These are phyloP conservation scores for Rhodotorula taiwanensis DNA, from an alignment of 768 basidiomycete species.

Conservation along the genomic window DNA sequence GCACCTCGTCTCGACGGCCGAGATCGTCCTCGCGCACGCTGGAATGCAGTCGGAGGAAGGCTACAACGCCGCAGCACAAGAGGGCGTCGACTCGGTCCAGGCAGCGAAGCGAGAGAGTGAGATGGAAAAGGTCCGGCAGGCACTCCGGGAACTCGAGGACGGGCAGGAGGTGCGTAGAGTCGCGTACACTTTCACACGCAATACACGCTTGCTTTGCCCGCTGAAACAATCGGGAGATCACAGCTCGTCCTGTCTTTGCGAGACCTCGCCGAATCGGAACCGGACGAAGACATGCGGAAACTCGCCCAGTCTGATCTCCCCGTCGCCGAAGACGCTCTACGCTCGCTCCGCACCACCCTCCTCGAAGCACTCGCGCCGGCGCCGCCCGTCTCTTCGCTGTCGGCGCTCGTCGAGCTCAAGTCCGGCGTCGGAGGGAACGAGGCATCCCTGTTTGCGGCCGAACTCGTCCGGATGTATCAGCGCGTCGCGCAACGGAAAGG, in stretches of 20 bases:
- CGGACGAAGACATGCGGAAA: constrained; percentile 66
- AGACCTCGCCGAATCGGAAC: constrained; percentile 49
- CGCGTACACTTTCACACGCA: not conserved
- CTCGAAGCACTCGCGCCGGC: constrained; percentile 25
- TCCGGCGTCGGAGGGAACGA: constrained; percentile 90
- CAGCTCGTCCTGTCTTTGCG: constrained; percentile 26
- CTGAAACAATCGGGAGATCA: too few relatives aligned
- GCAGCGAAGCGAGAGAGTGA: constrained; percentile 4
- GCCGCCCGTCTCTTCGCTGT: constrained; percentile 39
- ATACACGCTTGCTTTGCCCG: too few relatives aligned
- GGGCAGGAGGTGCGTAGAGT: constrained; percentile 11
- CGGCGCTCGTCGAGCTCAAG: constrained; percentile 82
- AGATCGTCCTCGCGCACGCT: too few relatives aligned
- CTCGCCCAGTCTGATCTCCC: constrained; percentile 51
- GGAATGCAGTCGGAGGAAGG: not conserved
- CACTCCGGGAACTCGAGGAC: constrained; percentile 9
- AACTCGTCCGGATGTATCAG: constrained; percentile 74
- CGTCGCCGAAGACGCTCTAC: constrained; percentile 8
- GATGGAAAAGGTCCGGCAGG: constrained; percentile 6
- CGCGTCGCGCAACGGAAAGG: constrained; percentile 54
- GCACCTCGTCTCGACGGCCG: not conserved
- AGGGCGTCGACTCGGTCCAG: not conserved
- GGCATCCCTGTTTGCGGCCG: constrained; percentile 68
- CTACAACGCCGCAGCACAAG: too few relatives aligned
- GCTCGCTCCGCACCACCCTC: constrained; percentile 2